Conservation (phyloP, 1,284 basidiomycete genomes). For the Pisolithus thermaeus region DNA sequence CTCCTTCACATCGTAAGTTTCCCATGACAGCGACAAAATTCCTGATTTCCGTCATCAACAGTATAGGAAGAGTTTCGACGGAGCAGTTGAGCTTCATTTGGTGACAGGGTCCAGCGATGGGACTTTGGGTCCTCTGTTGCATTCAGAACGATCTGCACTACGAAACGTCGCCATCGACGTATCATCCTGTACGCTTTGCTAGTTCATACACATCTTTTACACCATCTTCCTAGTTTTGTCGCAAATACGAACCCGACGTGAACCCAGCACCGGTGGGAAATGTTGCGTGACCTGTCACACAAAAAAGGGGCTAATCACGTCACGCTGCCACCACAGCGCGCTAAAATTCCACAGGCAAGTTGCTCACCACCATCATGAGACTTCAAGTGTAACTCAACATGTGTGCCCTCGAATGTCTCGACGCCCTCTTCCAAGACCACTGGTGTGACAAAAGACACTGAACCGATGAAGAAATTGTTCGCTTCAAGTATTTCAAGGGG, state of each 20-base stretch:
- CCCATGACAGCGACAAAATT: too few species aligned
- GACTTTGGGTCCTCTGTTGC: too few species aligned
- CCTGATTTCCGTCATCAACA: too few species aligned
- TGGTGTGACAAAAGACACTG: neutral
- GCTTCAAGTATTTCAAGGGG: neutral
- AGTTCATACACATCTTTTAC: neutral
- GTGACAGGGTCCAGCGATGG: too few species aligned
- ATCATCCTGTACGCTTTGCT: neutral
- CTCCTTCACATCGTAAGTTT: too few species aligned
- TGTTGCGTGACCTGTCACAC: neutral
- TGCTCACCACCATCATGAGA: constrained; percentile 2
- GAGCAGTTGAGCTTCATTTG: too few species aligned
- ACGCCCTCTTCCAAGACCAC: neutral
- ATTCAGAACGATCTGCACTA: too few species aligned
- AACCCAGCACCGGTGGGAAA: too few species aligned
- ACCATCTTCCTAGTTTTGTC: neutral
- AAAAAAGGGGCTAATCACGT: constrained; percentile 5
- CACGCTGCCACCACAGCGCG: neutral
- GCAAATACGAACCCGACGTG: neutral
- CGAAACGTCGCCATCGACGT: neutral
- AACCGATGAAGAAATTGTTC: neutral
- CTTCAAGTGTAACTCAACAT: constrained; percentile 1
- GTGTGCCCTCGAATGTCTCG: neutral
- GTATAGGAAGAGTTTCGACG: too few species aligned
- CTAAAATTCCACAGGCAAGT: neutral